phyloP scores from a whole-genome alignment of 441 rosid genomes.

The Biscutella auriculata region DNA sequence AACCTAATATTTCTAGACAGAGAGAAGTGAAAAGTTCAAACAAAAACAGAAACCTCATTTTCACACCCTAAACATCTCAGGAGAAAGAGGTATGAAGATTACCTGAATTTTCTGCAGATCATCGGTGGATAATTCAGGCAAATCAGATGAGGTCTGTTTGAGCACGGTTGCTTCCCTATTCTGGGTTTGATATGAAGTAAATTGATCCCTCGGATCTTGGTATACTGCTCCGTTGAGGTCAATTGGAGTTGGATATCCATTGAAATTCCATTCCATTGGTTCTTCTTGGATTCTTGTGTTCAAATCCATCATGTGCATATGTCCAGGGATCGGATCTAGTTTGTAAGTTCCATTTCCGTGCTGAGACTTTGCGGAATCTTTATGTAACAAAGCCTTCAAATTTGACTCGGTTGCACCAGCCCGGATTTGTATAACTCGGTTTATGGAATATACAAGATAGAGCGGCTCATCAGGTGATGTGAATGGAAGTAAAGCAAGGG shows the following conservation, averaged over 20 bases:
- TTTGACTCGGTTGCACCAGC: constrained; percentile 92
- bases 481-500: constrained; percentile 88
- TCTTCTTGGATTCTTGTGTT: constrained; percentile 42
- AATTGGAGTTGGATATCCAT: constrained; percentile 28
- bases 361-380: constrained; percentile 30
- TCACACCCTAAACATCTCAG: not conserved
- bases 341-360: constrained; percentile 42
- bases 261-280: constrained; percentile 23
- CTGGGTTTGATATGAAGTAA: constrained; percentile 20
- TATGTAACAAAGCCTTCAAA: constrained; percentile 64
- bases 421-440: constrained; percentile 87
- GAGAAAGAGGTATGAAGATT: not conserved
- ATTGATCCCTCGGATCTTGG: constrained; percentile 36
- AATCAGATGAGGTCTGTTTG: constrained; percentile 23
- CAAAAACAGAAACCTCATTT: not conserved
- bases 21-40: not conserved
- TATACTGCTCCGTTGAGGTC: constrained; percentile 62
- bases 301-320: constrained; percentile 41
- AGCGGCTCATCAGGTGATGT: constrained; percentile 94
- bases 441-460: constrained; percentile 78
- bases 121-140: constrained; percentile 41
- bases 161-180: constrained; percentile 28
- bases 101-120: constrained; percentile 84
- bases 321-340: constrained; percentile 26
- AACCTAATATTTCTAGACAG: not conserved